Evolutionary conservation across 2,329 filamentous ascomycete species (phyloP), one percentile per base, ranked within the genome.

Genomic region (Chrysoporthe puriensis): DNA sequence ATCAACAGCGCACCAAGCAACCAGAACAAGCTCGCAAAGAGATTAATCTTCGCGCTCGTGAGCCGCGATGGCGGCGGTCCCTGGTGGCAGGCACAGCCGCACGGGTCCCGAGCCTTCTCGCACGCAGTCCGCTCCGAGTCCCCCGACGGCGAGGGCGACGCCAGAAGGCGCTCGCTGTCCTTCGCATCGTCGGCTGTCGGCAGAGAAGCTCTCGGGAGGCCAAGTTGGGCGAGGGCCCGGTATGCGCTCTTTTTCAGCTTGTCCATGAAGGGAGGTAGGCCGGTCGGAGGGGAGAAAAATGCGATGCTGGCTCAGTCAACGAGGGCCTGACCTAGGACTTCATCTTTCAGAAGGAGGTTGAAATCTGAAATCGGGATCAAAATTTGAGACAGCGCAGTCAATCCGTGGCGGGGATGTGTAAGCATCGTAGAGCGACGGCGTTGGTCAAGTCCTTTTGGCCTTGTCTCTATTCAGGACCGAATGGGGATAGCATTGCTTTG

Each of bases 131-230:
- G 34, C 13, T 65, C 54, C 3, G 62, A 36, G 52, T 58, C 63
- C 5, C 44, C 44, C 43, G 63, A 59, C n/a, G 54, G 40, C 42
- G 63, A 58, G 5, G 63, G 54, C 54, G 63, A 42, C n/a, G 56
- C 21, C n/a, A 65, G 44, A 26, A 65, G 32, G 34, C 63, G 63
- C 32, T 65, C 63, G 34, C 54, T 65, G 63, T 65, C 63, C 34
- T 65, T 59, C 16, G 36, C 26, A 36, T 59, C 54, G 13, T 60
- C 34, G n/a, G 34, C 13, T 2, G 52, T 44, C n/a, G 34, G 56
- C 1, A 59, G 54, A 18, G 43, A 14, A 2, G 11, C 21, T 7
- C 26, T 34, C 54, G 8, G 43, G 11, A 52, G 11, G n/a, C 44
- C 42, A 26, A 40, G 21, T n/a, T 50, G 59, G 26, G 21, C 7